Base-by-base conservation (phyloP, 805 yeast species). In the Saccharomycodes ludwigii region DNA sequence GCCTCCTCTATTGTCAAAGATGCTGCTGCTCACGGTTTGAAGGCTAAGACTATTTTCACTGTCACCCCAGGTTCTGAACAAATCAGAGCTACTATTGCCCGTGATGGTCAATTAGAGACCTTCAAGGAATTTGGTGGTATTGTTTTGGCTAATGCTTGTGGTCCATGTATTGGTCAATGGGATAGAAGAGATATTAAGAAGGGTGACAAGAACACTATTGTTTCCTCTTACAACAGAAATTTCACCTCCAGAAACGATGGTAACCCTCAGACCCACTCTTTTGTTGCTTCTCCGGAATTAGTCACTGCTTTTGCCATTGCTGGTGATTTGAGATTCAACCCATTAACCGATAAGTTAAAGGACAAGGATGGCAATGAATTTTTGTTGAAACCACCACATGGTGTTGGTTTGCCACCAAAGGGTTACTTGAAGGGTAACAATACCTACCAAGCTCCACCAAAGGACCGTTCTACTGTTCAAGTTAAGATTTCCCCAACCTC, bases 161-260 rank as follows among this genome's bases (percentile, higher is more conserved):
- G 97, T 54, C 97, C 97, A 56, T 86, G 97, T 73, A 86, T 86
- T 56, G 97, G 97, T 54, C 96, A 88, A 70, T 88, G 97, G 97
- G 95, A 86, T 61, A 80, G 97, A 65, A 80, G 70, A 52, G 86
- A 82, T 58, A 74, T 83, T 59, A 76, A 82, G 68, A 84, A 82
- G 71, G 91, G 86, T 58, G 94, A 82, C 61, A 80, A 83, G 66
- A 88, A 88, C 73, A 88, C 96, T 50, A 88, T 88, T 61, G 88
- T 88, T 52, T 82, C 96, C 25, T 84, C 95, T 40, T 88, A 82
- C 77, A 88, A 88, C 80, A 82, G 97, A 73, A 88, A 88, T 67
- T 88, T 88, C 73, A 81, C 95, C 48, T 77, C 95, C 43, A 82
- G 97, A 76, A 86, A 86, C 61, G 97, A 86, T 64, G 94, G 95